These are phyloP conservation scores for Vitis hybrid DNA, from an alignment of 177 flowering plant species.

Conservation along the genomic window DNA sequence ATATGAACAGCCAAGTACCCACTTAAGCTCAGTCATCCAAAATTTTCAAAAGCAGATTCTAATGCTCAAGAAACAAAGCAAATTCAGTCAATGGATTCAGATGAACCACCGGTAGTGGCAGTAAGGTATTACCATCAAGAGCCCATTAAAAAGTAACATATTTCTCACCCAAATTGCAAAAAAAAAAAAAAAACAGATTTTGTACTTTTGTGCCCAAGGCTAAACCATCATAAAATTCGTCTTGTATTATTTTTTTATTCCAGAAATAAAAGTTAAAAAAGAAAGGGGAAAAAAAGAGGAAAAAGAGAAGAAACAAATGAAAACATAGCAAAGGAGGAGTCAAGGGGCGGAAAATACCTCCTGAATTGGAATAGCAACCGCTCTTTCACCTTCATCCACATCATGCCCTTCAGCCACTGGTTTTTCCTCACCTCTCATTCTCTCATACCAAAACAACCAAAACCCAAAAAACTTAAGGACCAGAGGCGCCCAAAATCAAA, in stretches of 20 bases:
- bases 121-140: not conserved
- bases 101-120: not conserved
- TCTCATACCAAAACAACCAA: not conserved
- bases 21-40: not conserved
- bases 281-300: not conserved
- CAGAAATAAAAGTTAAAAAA: not conserved
- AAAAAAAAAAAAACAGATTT: not conserved
- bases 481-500: not conserved
- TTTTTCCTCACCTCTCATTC: slow-evolving; percentile 17
- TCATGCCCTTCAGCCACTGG: not conserved
- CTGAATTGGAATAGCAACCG: slow-evolving; percentile 3
- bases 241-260: no score
- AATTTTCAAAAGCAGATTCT: not conserved
- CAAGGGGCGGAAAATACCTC: slow-evolving; percentile 6
- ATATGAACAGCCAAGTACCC: not conserved
- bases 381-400: slow-evolving; percentile 1
- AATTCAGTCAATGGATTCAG: not conserved
- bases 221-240: not conserved
- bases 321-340: not conserved
- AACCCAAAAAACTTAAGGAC: not conserved
- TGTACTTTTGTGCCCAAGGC: no score
- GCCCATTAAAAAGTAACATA: not conserved
- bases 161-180: not conserved
- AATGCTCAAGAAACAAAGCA: slow-evolving; percentile 1
- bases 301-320: not conserved